phyloP scores from a whole-genome alignment of 2,329 filamentous ascomycete species.

The Ustilaginoidea virens region DNA sequence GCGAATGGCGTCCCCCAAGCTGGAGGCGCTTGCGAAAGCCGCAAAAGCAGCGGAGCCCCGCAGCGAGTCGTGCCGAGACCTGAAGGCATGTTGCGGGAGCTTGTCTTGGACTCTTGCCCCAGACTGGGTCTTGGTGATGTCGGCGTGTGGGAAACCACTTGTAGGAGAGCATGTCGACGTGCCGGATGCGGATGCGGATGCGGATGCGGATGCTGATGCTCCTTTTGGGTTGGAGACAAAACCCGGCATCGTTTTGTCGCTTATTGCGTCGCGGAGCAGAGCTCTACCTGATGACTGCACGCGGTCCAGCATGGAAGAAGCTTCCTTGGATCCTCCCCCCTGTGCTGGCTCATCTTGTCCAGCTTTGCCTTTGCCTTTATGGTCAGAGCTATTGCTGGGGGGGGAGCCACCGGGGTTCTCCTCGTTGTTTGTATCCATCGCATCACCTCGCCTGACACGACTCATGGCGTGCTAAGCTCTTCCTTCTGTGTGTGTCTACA shows the following conservation, averaged over 20 bases:
- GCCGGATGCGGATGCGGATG: too few species aligned
- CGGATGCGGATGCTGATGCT: too few species aligned
- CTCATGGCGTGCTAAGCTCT: too few species aligned
- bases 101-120: neutral
- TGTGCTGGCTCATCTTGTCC: neutral
- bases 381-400: neutral
- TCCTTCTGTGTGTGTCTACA: too few species aligned
- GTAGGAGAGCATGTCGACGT: too few species aligned
- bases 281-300: constrained; percentile 2
- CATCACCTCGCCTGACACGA: too few species aligned
- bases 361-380: constrained; percentile 6
- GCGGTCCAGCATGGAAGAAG: constrained; percentile 1
- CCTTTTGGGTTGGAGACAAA: neutral
- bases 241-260: neutral
- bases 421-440: too few species aligned
- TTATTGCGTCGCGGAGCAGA: neutral
- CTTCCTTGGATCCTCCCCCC: constrained; percentile 1
- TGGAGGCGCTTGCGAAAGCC: neutral
- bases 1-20: neutral
- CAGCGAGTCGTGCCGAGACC: neutral
- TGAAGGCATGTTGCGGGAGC: neutral
- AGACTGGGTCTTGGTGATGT: too few species aligned
- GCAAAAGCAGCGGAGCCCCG: neutral
- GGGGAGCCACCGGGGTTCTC: neutral
- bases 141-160: too few species aligned